Base-by-base conservation (phyloP, 208 protist species). In the Trypanosoma lewisi region DNA sequence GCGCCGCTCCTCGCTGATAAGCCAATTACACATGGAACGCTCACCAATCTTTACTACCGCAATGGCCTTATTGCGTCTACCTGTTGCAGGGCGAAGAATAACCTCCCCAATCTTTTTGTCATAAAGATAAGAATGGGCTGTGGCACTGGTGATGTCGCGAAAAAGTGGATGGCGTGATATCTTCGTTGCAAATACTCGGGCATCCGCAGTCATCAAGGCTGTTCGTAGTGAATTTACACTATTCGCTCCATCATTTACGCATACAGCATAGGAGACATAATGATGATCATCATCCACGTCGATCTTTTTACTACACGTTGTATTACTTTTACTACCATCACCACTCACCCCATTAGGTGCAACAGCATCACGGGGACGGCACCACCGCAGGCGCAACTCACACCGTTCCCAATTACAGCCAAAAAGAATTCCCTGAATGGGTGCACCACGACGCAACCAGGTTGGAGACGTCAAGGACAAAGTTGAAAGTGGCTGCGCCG, bases 81-180 rank as follows among this genome's bases (percentile, higher is more conserved):
- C 51, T 12, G 50, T 63, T 16, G 71, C 63, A n/a, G 81, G 82
- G 4, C 89, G 85, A 44, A 95, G 67, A 30, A 95, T 67, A 12
- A 83, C 66, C 70, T 95, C 85, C 14, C 89, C 89, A 54, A 95
- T 89, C 27, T 89, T 74, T 63, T 89, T 90, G 56, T 88, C 82
- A 28, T 76, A 81, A 42, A 95, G 77, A 64, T 85, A 78, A 52
- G 80, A 70, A 17, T 70, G 52, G 27, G 80, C 71, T 4, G 70
- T 65, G 21, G 49, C 75, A 47, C 78, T 81, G 48, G 64, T 75
- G 5, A 85, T 64, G 57, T 87, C 80, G 47, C 85, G 82, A 55
- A 92, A 92, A 30, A 95, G 75, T 0, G 78, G 72, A 72, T 95
- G 89, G 7, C 77, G 78, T 21, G 85, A 87, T 49, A 90, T 83